Percentiles rank a stretch among this genome's conserved stretches.
phyloP scores from a whole-genome alignment of 164 flowering plant genomes.

The Hamamelis virginiana region DNA sequence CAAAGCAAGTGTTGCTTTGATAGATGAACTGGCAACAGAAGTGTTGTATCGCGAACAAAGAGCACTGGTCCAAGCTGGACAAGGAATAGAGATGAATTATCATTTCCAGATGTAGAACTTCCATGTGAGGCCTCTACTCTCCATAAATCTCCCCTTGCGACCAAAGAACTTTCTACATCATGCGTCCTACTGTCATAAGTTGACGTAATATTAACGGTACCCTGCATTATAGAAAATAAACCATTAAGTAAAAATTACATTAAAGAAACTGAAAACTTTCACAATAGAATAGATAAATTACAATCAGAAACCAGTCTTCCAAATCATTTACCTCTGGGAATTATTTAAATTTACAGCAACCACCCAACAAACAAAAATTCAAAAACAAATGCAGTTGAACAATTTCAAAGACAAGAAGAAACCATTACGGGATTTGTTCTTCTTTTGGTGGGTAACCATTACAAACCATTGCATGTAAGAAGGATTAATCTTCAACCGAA shows the following conservation, averaged over 20 bases:
- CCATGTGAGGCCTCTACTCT: slow-evolving; percentile 91
- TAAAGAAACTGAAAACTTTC: not conserved
- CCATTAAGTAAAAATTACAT: not conserved
- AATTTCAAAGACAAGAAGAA: too few relatives aligned
- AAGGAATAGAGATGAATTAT: slow-evolving; percentile 76
- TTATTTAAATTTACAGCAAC: too few relatives aligned
- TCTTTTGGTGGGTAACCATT: too few relatives aligned
- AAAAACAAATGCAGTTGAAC: too few relatives aligned
- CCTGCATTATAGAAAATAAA: slow-evolving; percentile 45
- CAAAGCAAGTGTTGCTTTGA: slow-evolving; percentile 98
- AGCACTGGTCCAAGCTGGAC: slow-evolving; percentile 94
- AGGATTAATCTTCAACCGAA: too few relatives aligned
- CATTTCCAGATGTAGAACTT: slow-evolving; percentile 71
- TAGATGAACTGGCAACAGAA: slow-evolving; percentile 87
- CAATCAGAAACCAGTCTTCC: too few relatives aligned
- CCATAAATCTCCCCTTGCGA: slow-evolving; percentile 97
- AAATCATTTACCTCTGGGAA: too few relatives aligned
- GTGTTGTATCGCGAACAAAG: slow-evolving; percentile 89
- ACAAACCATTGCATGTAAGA: too few relatives aligned
- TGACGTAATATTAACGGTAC: slow-evolving; percentile 63
- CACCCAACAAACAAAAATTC: too few relatives aligned
- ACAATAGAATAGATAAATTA: too few relatives aligned
- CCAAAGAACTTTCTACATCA: slow-evolving; percentile 72
- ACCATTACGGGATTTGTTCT: too few relatives aligned
- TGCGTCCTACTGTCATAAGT: slow-evolving; percentile 82